Evolutionary conservation across 257 asterid genomes (phyloP), one percentile per base, ranked within the genome.

Genomic region (Lavandula angustifolia): DNA sequence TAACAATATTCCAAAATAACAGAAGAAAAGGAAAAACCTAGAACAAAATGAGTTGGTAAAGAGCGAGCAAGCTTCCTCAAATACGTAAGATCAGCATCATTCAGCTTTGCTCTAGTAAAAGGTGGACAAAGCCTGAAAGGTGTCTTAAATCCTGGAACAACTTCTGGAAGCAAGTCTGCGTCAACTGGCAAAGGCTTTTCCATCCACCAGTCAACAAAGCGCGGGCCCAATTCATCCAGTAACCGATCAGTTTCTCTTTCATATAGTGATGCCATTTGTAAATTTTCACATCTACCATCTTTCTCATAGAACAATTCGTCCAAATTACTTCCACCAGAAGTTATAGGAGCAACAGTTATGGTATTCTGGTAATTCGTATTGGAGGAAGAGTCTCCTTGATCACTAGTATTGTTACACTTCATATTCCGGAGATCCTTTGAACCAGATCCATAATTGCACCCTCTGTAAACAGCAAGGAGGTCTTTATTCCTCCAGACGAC

Each of bases 121-220:
- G 95, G 88, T n/a, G 92, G 89, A 64, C 84, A 87, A 66, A 78
- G 84, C 81, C 99, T 87, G 64, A 76, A 76, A 37, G 96, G 95
- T 10, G 85, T 71, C 78, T 62, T 81, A 32, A 78, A 85, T 79
- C 91, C 96, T 70, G 88, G 89, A 76, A 82, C 83, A 67, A 65
- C 70, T 79, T 84, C 94, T 0, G 91, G 96, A 79, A 92, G 96
- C 80, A 85, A 78, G 68, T 89, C 98, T 13, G 84, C 98, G 67
- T 92, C 94, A 59, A 92, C 95, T 0, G 99, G 99, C 82, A 92
- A 72, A 73, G 98, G 97, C 79, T 85, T 89, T 56, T 67, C 82
- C 84, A 76, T 72, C 99, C 99, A 92, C 99, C 99, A 89, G 74
- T 89, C 99, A 65, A 80, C 82, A 79, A 84, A 92, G 38, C 95